These are phyloP conservation scores for Grammothele lineata DNA, from an alignment of 768 basidiomycete species.

Conservation along the genomic window DNA sequence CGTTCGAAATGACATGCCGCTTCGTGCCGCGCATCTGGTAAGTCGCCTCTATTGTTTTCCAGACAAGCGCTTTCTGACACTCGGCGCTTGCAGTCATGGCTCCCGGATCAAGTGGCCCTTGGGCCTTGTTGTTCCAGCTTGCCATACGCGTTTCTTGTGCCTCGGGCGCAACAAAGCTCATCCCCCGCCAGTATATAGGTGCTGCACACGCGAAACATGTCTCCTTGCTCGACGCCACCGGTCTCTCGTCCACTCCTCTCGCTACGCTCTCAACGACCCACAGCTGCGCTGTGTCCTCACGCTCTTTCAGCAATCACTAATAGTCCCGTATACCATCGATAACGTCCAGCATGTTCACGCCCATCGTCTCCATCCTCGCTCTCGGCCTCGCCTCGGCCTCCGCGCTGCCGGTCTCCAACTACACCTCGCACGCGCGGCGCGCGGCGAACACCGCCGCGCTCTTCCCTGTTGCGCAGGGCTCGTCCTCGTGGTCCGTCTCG, in stretches of 20 bases:
- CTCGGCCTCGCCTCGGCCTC: slow-evolving; percentile 13
- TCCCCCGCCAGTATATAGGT: slow-evolving; percentile 1
- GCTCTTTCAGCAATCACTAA: neutral
- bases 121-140: too few species aligned
- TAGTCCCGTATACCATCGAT: neutral
- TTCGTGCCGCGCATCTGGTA: too few species aligned
- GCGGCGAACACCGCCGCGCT: slow-evolving; percentile 4
- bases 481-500: slow-evolving; percentile 23
- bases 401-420: slow-evolving; percentile 2
- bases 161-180: neutral
- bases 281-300: slow-evolving; percentile 3
- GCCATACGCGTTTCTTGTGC: neutral
- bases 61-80: too few species aligned
- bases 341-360: slow-evolving; percentile 1
- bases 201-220: neutral
- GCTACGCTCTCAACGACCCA: neutral
- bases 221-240: slow-evolving; percentile 13
- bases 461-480: slow-evolving; percentile 21
- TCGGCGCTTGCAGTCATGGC: too few species aligned
- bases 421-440: neutral
- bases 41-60: too few species aligned
- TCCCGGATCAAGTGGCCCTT: too few species aligned
- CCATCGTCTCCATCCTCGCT: slow-evolving; percentile 5
- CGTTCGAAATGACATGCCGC: too few species aligned
- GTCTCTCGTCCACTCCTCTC: slow-evolving; percentile 4